Conservation (phyloP, 768 basidiomycete genomes). For the Suillus brevipes region DNA sequence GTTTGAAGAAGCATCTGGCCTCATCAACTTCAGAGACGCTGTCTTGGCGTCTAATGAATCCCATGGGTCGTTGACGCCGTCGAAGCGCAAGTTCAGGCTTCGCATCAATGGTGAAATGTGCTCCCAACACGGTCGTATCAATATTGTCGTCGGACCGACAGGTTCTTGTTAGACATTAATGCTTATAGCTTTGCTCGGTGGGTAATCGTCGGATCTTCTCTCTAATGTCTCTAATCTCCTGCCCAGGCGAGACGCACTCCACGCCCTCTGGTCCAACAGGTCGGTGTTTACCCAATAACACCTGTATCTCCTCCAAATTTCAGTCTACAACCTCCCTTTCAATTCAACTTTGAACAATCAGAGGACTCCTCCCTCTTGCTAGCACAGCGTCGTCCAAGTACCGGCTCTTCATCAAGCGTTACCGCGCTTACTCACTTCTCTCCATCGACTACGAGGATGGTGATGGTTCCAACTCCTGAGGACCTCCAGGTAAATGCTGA, state of each 20-base stretch:
- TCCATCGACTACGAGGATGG: too few species aligned
- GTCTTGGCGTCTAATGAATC: conserved; percentile 43
- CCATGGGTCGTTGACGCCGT: conserved; percentile 15
- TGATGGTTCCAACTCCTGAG: conserved; percentile 97
- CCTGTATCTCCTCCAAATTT: conserved; percentile 54
- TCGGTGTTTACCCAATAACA: conserved; percentile 52
- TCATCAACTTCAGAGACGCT: conserved; percentile 54
- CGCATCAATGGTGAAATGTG: conserved; percentile 50
- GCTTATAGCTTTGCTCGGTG: conserved; percentile 60
- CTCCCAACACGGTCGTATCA: conserved; percentile 54
- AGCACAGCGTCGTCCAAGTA: conserved; percentile 38
- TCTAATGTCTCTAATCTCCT: conserved; percentile 1
- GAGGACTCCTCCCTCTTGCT: conserved; percentile 30
- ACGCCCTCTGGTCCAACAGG: conserved; percentile 45
- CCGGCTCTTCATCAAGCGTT: conserved; percentile 48
- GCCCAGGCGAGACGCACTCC: conserved; percentile 59
- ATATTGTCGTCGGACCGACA: conserved; percentile 61
- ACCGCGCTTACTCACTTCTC: too few species aligned
- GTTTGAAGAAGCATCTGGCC: conserved; percentile 23
- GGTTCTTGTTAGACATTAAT: conserved; percentile 64
- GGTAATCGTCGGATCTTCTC: conserved; percentile 2
- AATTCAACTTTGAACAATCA: conserved; percentile 54
- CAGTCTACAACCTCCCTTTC: conserved; percentile 42
- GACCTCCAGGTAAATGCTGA: conserved; percentile 98
- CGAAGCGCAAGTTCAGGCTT: conserved; percentile 48